A percentile compares a stretch with the other conserved stretches of the same genome.
phyloP scores from a whole-genome alignment of 768 basidiomycete species.

The Kwoniella shandongensis region DNA sequence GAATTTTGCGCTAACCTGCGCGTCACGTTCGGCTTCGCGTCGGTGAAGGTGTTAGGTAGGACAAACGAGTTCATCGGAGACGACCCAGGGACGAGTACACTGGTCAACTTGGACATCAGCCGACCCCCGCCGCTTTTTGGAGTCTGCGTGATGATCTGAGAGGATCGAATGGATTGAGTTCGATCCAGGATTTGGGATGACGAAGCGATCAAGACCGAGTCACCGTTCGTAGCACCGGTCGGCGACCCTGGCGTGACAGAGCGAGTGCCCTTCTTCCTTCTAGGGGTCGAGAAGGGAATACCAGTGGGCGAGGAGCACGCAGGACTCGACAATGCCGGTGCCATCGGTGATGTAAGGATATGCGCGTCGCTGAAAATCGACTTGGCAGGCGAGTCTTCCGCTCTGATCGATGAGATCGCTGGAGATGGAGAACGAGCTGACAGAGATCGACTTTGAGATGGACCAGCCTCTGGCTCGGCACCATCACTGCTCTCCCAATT shows the following conservation, averaged over 20 bases:
- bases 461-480: slow-evolving; percentile 14
- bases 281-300: slow-evolving; percentile 11
- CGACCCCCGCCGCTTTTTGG: slow-evolving; percentile 1
- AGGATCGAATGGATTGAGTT: neutral
- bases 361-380: slow-evolving; percentile 12
- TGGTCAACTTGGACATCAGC: slow-evolving; percentile 9
- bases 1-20: neutral
- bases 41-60: neutral
- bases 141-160: slow-evolving; percentile 4
- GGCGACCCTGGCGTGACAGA: slow-evolving; percentile 17
- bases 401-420: slow-evolving; percentile 22
- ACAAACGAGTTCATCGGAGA: slow-evolving; percentile 10
- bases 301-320: slow-evolving; percentile 12
- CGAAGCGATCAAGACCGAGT: slow-evolving; percentile 2
- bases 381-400: slow-evolving; percentile 16
- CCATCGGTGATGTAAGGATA: slow-evolving; percentile 15
- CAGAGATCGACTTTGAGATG: slow-evolving; percentile 23
- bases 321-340: slow-evolving; percentile 21
- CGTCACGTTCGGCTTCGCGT: too few species aligned
- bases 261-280: slow-evolving; percentile 3
- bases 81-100: slow-evolving; percentile 21
- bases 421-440: slow-evolving; percentile 38
- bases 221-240: slow-evolving; percentile 14
- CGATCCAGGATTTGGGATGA: slow-evolving; percentile 5
- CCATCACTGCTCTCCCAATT: slow-evolving; percentile 26